phyloP scores from a whole-genome alignment of 768 basidiomycete genomes.

The Pulveroboletus sp. region DNA sequence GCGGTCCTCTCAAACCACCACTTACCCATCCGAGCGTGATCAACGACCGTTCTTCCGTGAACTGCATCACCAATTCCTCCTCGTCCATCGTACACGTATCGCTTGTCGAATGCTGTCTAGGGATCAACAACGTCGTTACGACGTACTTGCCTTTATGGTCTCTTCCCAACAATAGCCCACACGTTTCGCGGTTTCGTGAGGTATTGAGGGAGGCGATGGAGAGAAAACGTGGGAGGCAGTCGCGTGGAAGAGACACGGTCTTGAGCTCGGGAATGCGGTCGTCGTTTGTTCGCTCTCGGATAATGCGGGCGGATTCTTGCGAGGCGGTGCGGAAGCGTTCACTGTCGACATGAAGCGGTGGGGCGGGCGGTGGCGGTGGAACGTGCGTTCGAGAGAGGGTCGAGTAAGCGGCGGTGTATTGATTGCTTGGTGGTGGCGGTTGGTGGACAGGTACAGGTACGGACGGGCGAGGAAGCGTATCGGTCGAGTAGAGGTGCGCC shows the following conservation, averaged over 20 bases:
- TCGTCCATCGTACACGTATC: conserved; percentile 94
- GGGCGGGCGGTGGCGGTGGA: conserved; percentile 23
- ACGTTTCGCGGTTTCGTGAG: conserved; percentile 76
- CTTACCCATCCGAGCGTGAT: conserved; percentile 92
- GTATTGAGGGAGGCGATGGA: conserved; percentile 80
- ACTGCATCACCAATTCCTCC: conserved; percentile 82
- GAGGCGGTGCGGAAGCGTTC: conserved; percentile 34
- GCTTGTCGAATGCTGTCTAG: conserved; percentile 83
- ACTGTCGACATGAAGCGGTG: conserved; percentile 21
- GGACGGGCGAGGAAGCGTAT: conserved; percentile 36
- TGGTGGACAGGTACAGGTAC: conserved; percentile 16
- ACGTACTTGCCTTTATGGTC: conserved; percentile 55
- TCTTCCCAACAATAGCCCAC: conserved; percentile 80
- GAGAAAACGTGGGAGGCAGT: conserved; percentile 73
- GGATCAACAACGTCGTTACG: conserved; percentile 82
- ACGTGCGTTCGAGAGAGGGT: conserved; percentile 26
- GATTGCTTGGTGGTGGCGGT: conserved; percentile 4
- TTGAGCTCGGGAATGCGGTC: conserved; percentile 49
- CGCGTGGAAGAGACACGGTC: conserved; percentile 65
- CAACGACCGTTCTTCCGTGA: conserved; percentile 76
- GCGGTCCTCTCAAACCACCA: neutral
- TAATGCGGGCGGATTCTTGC: conserved; percentile 34
- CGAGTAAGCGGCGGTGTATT: conserved; percentile 23
- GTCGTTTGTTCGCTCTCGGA: conserved; percentile 25
- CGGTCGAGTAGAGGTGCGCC: conserved; percentile 31